Percentiles rank a stretch among this genome's conserved stretches.
phyloP scores from a whole-genome alignment of 2,329 filamentous ascomycete species.

The Fusarium bactridioides region DNA sequence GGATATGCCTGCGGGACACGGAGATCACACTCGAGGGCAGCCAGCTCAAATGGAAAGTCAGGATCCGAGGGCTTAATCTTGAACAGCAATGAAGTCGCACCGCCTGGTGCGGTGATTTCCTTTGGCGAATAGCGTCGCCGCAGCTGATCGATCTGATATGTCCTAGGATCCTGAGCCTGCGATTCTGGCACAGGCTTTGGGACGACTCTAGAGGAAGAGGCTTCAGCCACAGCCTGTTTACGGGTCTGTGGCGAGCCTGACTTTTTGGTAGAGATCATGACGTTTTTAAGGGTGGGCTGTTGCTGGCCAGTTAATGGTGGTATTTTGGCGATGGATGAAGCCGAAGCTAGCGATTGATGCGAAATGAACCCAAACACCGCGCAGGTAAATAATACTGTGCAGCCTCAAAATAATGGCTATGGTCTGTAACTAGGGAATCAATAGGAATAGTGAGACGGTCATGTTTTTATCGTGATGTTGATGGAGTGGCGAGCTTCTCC shows the following conservation, averaged over 20 bases:
- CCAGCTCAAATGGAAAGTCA: constrained; percentile 82
- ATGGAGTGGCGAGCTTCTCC: constrained; percentile 29
- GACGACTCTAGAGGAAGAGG: constrained; percentile 60
- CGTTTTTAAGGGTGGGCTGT: constrained; percentile 5
- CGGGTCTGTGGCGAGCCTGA: constrained; percentile 45
- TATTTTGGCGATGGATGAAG: not conserved
- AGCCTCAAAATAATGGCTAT: not conserved
- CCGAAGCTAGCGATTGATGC: not conserved
- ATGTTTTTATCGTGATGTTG: constrained; percentile 29
- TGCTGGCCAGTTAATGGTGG: constrained; percentile 1
- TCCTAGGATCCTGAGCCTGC: constrained; percentile 72
- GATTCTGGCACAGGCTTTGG: constrained; percentile 70
- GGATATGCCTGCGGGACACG: constrained; percentile 72
- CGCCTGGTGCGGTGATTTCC: constrained; percentile 53
- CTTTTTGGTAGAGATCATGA: constrained; percentile 51
- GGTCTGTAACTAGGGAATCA: not conserved
- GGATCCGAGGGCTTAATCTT: constrained; percentile 78
- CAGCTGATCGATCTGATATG: constrained; percentile 79
- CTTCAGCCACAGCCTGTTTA: constrained; percentile 57
- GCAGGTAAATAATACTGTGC: not conserved
- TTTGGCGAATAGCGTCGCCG: constrained; percentile 68
- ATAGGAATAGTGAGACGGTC: not conserved
- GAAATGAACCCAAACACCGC: constrained; percentile 20
- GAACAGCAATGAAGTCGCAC: constrained; percentile 68
- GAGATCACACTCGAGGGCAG: constrained; percentile 72